Evolutionary conservation across 371 early-diverging fungal species (phyloP), one percentile per base, ranked within the genome.

Genomic region (Zopfochytrium polystomum): DNA sequence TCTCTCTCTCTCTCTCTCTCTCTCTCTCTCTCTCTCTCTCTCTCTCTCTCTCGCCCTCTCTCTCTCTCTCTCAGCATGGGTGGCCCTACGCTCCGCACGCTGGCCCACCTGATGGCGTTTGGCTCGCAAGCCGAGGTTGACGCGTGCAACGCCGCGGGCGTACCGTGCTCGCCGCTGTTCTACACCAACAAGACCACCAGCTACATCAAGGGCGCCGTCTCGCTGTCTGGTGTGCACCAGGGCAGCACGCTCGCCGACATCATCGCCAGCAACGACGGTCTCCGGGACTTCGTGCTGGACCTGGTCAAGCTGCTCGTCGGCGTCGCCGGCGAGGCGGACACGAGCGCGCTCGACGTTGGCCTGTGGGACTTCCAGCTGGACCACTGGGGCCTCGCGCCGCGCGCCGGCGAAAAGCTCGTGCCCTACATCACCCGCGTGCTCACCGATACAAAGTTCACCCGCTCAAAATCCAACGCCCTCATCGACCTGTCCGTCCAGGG

Each of bases 101-200:
- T 60, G 15, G 44, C 53, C 3, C 45, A 35, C 2, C 53, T 60
- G 11, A 29, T 60, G 27, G 38, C 52, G 7, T 52, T 32, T 13
- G 60, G 60, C 25, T 52, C 53, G 7, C 44, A 20, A 9, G 60
- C 26, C 13, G 60, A 60, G 49, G 38, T 60, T 13, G 60, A 20
- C 31, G 60, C 60, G 1, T 20, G 26, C 30, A 30, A 13, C 20
- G 51, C 50, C 31, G 53, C 60, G 0, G 53, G 53, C 22, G 33
- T 32, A n/a, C 34, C 43, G 23, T 48, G n/a, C 4, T 52, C 52
- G 2, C 60, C 60, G 0, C 44, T 60, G 2, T 60, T 60, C 44
- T 52, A 25, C n/a, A 60, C 60, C 3, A 60, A 60, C 54, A 60
- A 60, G 60, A 52, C 52, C 31, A 11, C 27, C 20, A 52, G 43